A percentile compares a stretch with the other conserved stretches of the same genome.
These are phyloP conservation scores for Osmanthus fragrans DNA, from an alignment of 257 asterid genomes.

Conservation along the genomic window DNA sequence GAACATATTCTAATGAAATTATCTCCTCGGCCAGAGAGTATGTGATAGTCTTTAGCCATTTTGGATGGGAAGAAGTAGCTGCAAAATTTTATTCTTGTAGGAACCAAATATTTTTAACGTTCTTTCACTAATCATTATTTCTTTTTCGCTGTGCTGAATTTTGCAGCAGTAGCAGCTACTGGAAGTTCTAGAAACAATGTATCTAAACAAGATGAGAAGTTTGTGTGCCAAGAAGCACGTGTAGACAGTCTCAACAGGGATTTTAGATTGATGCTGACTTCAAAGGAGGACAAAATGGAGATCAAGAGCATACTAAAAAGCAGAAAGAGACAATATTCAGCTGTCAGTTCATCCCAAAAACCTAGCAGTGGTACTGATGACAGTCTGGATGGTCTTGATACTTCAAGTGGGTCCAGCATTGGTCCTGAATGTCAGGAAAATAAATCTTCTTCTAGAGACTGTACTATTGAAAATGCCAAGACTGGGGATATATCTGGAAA, in stretches of 20 bases:
- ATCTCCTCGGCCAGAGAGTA: slow-evolving; percentile 27
- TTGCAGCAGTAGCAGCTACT: slow-evolving; percentile 20
- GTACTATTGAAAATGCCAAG: slow-evolving; percentile 12
- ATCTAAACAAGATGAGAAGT: neutral
- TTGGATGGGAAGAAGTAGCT: slow-evolving; percentile 5
- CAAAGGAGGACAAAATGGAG: slow-evolving; percentile 7
- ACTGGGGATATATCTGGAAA: neutral
- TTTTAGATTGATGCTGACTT: slow-evolving; percentile 18
- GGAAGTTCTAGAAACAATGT: neutral
- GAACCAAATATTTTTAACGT: neutral
- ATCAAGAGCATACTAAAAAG: slow-evolving; percentile 1
- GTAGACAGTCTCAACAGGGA: slow-evolving; percentile 23
- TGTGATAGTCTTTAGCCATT: slow-evolving; percentile 20
- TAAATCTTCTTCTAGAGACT: slow-evolving; percentile 19
- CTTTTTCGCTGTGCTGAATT: slow-evolving; percentile 7
- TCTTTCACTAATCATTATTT: slow-evolving; percentile 13
- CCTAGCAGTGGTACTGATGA: slow-evolving; percentile 6
- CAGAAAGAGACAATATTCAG: slow-evolving; percentile 12
- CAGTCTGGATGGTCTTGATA: neutral
- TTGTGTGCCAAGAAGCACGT: slow-evolving; percentile 7
- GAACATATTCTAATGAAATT: slow-evolving; percentile 15
- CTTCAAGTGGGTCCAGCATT: slow-evolving; percentile 3
- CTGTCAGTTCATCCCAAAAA: slow-evolving; percentile 5
- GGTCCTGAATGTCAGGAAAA: slow-evolving; percentile 11
- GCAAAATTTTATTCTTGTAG: neutral